Conservation (phyloP, 2,329 filamentous ascomycete species). For the Parastagonospora avenae region DNA sequence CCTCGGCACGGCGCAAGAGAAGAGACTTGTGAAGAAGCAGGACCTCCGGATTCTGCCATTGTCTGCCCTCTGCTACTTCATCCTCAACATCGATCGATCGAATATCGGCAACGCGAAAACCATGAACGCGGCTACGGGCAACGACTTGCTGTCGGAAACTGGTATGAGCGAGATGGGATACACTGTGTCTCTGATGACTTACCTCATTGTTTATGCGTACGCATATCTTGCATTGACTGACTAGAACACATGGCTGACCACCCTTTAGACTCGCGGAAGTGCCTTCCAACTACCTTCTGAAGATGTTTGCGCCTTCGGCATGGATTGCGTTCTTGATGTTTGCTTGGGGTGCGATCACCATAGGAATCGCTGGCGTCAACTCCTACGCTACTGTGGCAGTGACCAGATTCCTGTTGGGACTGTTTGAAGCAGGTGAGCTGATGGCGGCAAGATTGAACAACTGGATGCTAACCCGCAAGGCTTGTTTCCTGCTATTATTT, state of each 20-base stretch:
- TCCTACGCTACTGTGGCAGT: conserved; percentile 48
- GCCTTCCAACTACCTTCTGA: conserved; percentile 65
- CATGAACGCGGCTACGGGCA: conserved; percentile 62
- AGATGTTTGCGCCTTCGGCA: conserved; percentile 56
- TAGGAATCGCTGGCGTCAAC: conserved; percentile 50
- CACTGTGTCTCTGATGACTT: neutral
- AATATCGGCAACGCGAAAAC: conserved; percentile 69
- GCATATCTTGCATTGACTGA: neutral
- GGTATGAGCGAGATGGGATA: neutral
- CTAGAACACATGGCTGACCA: conserved; percentile 33
- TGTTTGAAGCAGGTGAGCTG: conserved; percentile 13
- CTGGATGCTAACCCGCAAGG: neutral
- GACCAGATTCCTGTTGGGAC: conserved; percentile 46
- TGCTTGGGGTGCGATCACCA: conserved; percentile 51
- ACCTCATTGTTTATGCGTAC: neutral
- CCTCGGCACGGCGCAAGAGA: neutral
- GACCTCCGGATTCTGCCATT: neutral
- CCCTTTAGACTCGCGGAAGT: conserved; percentile 50
- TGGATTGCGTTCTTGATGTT: conserved; percentile 50
- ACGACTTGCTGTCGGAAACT: conserved; percentile 60
- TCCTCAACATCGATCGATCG: neutral
- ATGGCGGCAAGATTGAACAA: neutral
- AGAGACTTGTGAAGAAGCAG: neutral
- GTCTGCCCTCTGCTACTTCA: neutral
- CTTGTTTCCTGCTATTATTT: neutral